A percentile compares a stretch with the other conserved stretches of the same genome.
phyloP scores from a whole-genome alignment of 2,329 filamentous ascomycete species.

The Onygena corvina region DNA sequence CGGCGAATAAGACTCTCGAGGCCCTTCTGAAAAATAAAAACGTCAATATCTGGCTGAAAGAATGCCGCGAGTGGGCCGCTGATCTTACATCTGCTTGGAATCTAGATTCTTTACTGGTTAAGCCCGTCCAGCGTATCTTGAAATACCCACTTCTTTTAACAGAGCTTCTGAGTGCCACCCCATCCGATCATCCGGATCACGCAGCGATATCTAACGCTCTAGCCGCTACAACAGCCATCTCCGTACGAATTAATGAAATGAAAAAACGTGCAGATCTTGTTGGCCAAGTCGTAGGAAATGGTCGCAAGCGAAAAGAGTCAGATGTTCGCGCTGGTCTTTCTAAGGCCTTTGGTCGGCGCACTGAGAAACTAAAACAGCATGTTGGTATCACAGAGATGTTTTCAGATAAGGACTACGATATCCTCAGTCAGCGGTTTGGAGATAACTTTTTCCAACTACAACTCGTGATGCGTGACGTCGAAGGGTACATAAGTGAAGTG shows the following conservation, averaged over 20 bases:
- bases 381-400: conserved; percentile 52
- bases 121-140: conserved; percentile 85
- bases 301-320: conserved; percentile 74
- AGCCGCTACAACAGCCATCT: conserved; percentile 52
- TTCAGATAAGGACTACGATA: conserved; percentile 71
- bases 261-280: conserved; percentile 92
- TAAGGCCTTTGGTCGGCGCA: conserved; percentile 78
- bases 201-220: conserved; percentile 58
- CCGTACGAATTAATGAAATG: conserved; percentile 71
- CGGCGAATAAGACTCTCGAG: conserved; percentile 50
- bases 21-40: conserved; percentile 40
- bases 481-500: conserved; percentile 76
- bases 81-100: conserved; percentile 93
- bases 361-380: conserved; percentile 69
- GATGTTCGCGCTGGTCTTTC: conserved; percentile 74
- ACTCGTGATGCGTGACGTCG: conserved; percentile 85
- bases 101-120: conserved; percentile 88
- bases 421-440: conserved; percentile 72
- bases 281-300: conserved; percentile 63
- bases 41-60: conserved; percentile 69
- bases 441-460: conserved; percentile 88
- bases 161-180: conserved; percentile 67
- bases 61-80: conserved; percentile 83
- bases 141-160: conserved; percentile 85
- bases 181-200: conserved; percentile 71